phyloP scores from a whole-genome alignment of 139 green algal species.

The Prasinococcaceae sp. region DNA sequence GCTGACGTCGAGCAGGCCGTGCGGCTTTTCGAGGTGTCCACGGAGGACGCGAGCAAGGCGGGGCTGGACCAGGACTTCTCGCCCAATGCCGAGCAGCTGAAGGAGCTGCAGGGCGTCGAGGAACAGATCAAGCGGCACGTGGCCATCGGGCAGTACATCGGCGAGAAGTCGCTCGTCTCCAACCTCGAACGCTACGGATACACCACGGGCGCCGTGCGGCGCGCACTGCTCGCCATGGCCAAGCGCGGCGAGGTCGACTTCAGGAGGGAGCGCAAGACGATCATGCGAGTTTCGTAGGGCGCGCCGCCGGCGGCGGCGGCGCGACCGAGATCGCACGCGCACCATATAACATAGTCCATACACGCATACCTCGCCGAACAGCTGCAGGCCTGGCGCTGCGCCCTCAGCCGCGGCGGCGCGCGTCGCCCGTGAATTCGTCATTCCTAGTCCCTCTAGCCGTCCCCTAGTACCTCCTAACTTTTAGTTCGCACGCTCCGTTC shows the following conservation, averaged over 20 bases:
- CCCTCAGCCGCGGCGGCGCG: too few relatives aligned
- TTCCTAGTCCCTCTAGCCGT: too few relatives aligned
- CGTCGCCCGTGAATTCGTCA: too few relatives aligned
- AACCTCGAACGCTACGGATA: not conserved
- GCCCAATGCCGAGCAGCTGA: slow-evolving; percentile 51
- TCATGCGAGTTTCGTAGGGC: slow-evolving; percentile 10
- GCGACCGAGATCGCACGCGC: too few relatives aligned
- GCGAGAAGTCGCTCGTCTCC: slow-evolving; percentile 16
- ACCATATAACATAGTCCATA: too few relatives aligned
- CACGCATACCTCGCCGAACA: too few relatives aligned
- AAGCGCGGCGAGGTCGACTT: slow-evolving; percentile 22
- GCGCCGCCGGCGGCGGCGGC: too few relatives aligned
- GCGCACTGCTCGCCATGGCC: slow-evolving; percentile 25
- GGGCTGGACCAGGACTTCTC: slow-evolving; percentile 35
- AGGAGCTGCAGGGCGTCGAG: slow-evolving; percentile 33
- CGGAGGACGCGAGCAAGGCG: slow-evolving; percentile 25
- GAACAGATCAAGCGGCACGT: slow-evolving; percentile 57
- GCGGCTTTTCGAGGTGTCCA: slow-evolving; percentile 59
- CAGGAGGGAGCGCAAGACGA: slow-evolving; percentile 5
- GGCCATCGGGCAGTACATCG: slow-evolving; percentile 40
- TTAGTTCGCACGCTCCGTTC: too few relatives aligned
- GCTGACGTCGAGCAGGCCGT: slow-evolving; percentile 65
- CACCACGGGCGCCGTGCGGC: slow-evolving; percentile 12
- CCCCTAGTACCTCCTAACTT: too few relatives aligned
- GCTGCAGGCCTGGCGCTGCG: too few relatives aligned